Base-by-base conservation (phyloP, 2,329 filamentous ascomycete species). In the Trichoderma polysporum region DNA sequence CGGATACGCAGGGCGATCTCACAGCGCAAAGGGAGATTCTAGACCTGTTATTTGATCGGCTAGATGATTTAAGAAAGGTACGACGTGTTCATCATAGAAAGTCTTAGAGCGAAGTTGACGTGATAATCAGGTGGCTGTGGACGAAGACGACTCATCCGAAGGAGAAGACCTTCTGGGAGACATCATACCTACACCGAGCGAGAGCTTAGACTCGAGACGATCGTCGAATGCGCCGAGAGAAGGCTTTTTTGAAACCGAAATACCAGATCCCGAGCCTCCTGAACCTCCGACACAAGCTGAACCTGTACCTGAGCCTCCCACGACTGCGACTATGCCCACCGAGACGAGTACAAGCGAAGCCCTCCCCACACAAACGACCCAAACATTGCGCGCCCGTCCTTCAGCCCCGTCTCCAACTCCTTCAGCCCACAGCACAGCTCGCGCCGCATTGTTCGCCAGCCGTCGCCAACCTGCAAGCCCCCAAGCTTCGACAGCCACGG, bases 21-120 rank as follows among this genome's bases (percentile, higher is more conserved):
- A 83, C 86, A 68, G 79, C 80, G 50, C 91, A 92, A 73, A 85
- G 89, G 66, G 88, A 91, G 39, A 75, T 87, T 5, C 82, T 93
- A 60, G 90, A 91, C 72, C 82, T 85, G 63, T 77, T 94, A 49
- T 81, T 86, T 50, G 87, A 91, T 71, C 82, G 89, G 41, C 77
- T 94, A 69, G 82, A 88, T 67, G 91, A 94, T 72, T 76, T 93
- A 10, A 85, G 88, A 71, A 87, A 91, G 70, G 83, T 91, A 70
- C 3, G 13, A 9, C 17, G 2, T 17, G 7, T 3, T 4, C 9
- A 7, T 3, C 5, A 4, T 10, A 9, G 31, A 2, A 37, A 27
- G 13, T 8, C 2, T 3, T 17, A n/a, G 19, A 29, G 8, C n/a
- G 4, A 25, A 25, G 31, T 68, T 75, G 37, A 75, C 63, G 6